Percentiles rank a stretch among this genome's conserved stretches.
Evolutionary conservation across 768 basidiomycete species (phyloP).

Genomic region (Leucogyrophana mollusca): DNA sequence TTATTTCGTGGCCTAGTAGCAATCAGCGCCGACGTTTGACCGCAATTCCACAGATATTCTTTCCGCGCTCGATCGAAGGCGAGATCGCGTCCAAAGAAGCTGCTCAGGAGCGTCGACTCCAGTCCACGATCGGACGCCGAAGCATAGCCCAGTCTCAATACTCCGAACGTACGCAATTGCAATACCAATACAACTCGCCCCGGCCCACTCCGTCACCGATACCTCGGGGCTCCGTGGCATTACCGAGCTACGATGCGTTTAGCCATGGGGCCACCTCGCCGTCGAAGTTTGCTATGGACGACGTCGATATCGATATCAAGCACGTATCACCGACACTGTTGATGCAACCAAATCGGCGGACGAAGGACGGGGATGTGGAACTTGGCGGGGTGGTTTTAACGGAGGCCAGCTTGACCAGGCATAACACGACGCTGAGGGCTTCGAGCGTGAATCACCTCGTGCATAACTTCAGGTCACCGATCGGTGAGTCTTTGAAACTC

Average conservation of each 20-base stretch:
- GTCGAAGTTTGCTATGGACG: slow-evolving; percentile 34
- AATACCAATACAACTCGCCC: neutral
- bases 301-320: slow-evolving; percentile 13
- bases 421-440: slow-evolving; percentile 30
- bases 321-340: slow-evolving; percentile 1
- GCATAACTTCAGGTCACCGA: slow-evolving; percentile 67
- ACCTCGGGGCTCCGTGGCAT: slow-evolving; percentile 5
- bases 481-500: slow-evolving; percentile 43
- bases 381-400: slow-evolving; percentile 28
- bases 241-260: slow-evolving; percentile 32
- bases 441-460: slow-evolving; percentile 49
- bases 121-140: slow-evolving; percentile 1
- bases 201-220: neutral
- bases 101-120: slow-evolving; percentile 20
- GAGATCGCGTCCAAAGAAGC: slow-evolving; percentile 59
- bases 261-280: neutral
- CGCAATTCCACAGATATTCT: too few species aligned
- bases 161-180: neutral
- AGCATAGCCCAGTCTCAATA: neutral
- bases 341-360: slow-evolving; percentile 27
- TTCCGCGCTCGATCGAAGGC: slow-evolving; percentile 71
- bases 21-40: too few species aligned
- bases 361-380: slow-evolving; percentile 18
- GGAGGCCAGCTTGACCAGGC: slow-evolving; percentile 44
- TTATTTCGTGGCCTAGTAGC: slow-evolving; percentile 19